Evolutionary conservation across 179 eudicot species (phyloP), one percentile per base, ranked within the genome.

Genomic region (Silene noctiflora): DNA sequence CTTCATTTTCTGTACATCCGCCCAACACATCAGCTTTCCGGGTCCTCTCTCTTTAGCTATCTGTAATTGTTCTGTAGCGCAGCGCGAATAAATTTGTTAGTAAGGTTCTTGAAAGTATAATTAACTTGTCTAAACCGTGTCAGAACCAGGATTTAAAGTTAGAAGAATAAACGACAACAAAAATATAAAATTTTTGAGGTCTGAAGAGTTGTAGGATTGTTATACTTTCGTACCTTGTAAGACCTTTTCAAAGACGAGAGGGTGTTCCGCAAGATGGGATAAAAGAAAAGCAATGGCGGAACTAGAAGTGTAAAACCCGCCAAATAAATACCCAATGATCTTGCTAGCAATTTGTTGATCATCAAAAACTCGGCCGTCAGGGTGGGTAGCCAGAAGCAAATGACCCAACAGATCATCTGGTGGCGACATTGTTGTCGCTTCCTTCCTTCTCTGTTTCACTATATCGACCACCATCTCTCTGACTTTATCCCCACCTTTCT

Each of bases 1-100:
- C 17, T 59, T 69, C 79, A 77, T 77, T 53, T 77, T 69, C 16
- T 70, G 68, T 4, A 70, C 20, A 60, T 77, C 79, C 5, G 22
- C 61, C 79, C 79, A 77, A 39, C 25, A 19, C 29, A 77, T 31
- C 6, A 11, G 20, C 31, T 74, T 67, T 9, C 73, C 77, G 67
- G 12, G 20, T 60, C 22, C 73, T 39, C 39, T 79, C 17, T 14
- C 2, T 56, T 20, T 10, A 16, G 74, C 77, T 8, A 79, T 59
- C 74, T 56, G 62, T 17, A 68, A 16, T 79, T 79, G 81, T 33
- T 79, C 77, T 80, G 59, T 21, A 8, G 65, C 5, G 0, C 27
- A 61, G 21, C 3, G 8, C 20, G 1, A n/a, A 61, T 12, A 3
- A 11, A 65, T 27, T 27, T 2, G 2, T 27, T 27, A 27, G 29